phyloP scores from a whole-genome alignment of 441 rosid species.

The Isatis lusitanica region DNA sequence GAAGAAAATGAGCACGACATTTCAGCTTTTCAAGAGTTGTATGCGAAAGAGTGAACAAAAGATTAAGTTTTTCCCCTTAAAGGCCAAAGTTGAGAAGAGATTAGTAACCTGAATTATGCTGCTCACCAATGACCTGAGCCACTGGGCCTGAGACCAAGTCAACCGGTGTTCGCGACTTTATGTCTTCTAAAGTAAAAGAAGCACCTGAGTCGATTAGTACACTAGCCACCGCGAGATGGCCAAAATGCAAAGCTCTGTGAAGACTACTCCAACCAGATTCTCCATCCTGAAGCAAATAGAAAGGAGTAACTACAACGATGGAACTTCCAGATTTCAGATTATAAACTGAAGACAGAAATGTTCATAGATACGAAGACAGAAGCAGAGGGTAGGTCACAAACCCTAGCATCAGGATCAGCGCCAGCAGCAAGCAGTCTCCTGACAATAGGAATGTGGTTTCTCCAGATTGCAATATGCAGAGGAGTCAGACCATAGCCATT shows the following conservation, averaged over 20 bases:
- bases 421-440: conserved; percentile 90
- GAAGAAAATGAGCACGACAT: conserved; percentile 19
- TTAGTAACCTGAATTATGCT: conserved; percentile 52
- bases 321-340: background rate
- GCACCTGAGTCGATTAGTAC: conserved; percentile 81
- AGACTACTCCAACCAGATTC: conserved; percentile 99
- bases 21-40: background rate
- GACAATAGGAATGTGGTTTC: conserved; percentile 90
- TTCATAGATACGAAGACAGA: conserved; percentile 2
- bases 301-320: background rate
- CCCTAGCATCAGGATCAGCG: conserved; percentile 99
- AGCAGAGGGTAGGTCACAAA: conserved; percentile 42
- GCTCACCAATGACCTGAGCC: conserved; percentile 57
- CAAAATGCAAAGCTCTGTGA: conserved; percentile 96
- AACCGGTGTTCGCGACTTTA: conserved; percentile 70
- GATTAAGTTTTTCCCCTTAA: background rate
- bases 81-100: conserved; percentile 20
- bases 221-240: conserved; percentile 97
- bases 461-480: conserved; percentile 93
- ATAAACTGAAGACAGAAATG: background rate
- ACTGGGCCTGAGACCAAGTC: conserved; percentile 97
- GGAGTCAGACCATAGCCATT: conserved; percentile 83
- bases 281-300: conserved; percentile 69
- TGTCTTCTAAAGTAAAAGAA: conserved; percentile 72
- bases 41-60: background rate